Base-by-base conservation (phyloP, 2,329 filamentous ascomycete species). In the Chaetothyriales sp. region DNA sequence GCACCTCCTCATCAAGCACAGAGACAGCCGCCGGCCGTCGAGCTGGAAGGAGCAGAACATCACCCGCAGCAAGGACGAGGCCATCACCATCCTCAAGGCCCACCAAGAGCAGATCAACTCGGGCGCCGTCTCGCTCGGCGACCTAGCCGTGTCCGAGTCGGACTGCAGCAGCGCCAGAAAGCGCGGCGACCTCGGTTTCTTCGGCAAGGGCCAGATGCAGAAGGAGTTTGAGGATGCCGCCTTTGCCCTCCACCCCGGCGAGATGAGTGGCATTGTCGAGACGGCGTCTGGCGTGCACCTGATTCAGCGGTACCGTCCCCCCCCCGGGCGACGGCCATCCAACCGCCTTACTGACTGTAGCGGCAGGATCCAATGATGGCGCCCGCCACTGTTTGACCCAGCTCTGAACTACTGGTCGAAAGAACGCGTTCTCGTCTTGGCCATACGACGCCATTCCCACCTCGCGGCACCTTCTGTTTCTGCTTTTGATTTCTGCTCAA, bases 151-250 rank as follows among this genome's bases (percentile, higher is more conserved):
- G 54, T 85, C 81, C 44, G 92, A 97, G 72, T 94, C 87, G 15
- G 92, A 98, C 71, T 97, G 90, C 73, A 94, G 86, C 69, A 95
- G 89, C 62, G 89, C 92, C 28, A 81, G 89, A 62, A 98, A 97
- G 77, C 81, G 83, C 60, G 92, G 92, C 52, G 92, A 98, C 67
- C 73, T 98, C 72, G 92, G 92, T 18, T 95, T 89, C 70, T 98
- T 98, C 68, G 89, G 88, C 51, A 82, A 78, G 63, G 88, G 89
- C 25, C 90, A 97, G 64, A 98, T 98, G 92, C 92, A 98, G 68
- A 90, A 89, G 73, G 90, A 95, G 70, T 98, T 98, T 65, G 92
- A 98, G 71, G 88, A 95, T 52, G 89, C 89, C 4, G 85, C 92
- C 1, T 98, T 98, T 71, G 83, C 78, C n/a, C 75, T 98, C 51